These are phyloP conservation scores for Echinochloa phyllopogon DNA, from an alignment of 176 grass and related monocot species.

Conservation along the genomic window DNA sequence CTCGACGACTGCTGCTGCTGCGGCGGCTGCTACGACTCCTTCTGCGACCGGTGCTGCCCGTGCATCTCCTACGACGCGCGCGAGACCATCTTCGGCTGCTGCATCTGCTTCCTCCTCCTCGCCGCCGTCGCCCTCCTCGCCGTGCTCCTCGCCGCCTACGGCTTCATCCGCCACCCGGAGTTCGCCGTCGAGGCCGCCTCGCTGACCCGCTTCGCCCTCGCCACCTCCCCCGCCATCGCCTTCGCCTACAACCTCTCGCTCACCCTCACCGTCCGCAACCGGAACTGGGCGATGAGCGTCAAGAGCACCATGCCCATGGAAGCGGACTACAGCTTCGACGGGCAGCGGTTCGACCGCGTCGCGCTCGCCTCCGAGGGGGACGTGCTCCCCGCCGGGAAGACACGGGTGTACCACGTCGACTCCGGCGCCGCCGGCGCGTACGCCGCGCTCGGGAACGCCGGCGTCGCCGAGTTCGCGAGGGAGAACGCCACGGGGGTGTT, in stretches of 20 bases:
- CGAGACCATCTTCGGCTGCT: constrained; percentile 3
- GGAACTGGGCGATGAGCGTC: constrained; percentile 22
- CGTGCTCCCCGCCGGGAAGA: not conserved
- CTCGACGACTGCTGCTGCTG: not conserved
- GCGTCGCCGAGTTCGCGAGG: constrained; percentile 20
- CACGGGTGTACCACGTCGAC: constrained; percentile 9
- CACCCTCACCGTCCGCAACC: constrained; percentile 34
- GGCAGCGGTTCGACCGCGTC: constrained; percentile 30
- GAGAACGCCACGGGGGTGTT: constrained; percentile 35
- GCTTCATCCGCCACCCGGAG: constrained; percentile 32
- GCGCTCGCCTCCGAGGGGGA: not conserved
- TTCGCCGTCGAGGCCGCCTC: constrained; percentile 32
- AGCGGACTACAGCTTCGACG: not conserved
- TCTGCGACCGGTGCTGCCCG: constrained; percentile 24
- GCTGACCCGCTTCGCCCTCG: constrained; percentile 36
- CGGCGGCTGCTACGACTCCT: constrained; percentile 20
- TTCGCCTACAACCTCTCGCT: constrained; percentile 38
- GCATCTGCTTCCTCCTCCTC: not conserved
- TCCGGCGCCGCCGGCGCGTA: not conserved
- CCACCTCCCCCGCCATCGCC: not conserved
- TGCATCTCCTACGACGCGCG: constrained; percentile 16
- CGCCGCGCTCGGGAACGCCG: not conserved
- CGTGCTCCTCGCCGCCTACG: constrained; percentile 13
- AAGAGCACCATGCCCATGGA: constrained; percentile 25
- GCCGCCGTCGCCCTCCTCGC: not conserved